A percentile compares a stretch with the other conserved stretches of the same genome.
These are phyloP conservation scores for Penicillium concentricum DNA, from an alignment of 2,329 filamentous ascomycete species.

Conservation along the genomic window DNA sequence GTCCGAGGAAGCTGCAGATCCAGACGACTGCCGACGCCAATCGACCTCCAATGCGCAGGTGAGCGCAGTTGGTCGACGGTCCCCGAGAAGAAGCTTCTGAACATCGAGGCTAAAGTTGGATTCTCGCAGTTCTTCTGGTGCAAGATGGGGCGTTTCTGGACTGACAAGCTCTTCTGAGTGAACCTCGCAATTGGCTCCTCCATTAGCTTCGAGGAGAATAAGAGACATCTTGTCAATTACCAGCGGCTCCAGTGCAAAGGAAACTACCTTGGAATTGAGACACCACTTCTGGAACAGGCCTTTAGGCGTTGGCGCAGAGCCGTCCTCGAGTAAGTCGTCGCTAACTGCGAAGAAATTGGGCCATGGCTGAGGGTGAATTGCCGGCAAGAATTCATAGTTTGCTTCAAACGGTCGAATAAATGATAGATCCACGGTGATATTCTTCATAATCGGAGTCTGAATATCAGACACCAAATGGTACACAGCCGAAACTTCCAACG, in stretches of 20 bases:
- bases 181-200: conserved; percentile 60
- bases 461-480: conserved; percentile 80
- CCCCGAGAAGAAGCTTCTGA: conserved; percentile 77
- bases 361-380: conserved; percentile 76
- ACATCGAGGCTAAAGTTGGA: conserved; percentile 71
- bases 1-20: conserved; percentile 26
- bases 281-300: conserved; percentile 82
- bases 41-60: conserved; percentile 72
- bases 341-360: conserved; percentile 77
- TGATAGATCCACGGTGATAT: conserved; percentile 64
- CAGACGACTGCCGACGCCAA: conserved; percentile 64
- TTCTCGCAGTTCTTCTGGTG: conserved; percentile 68
- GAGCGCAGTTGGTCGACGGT: conserved; percentile 71
- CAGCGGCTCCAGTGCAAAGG: conserved; percentile 68
- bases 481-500: conserved; percentile 68
- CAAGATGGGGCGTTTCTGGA: conserved; percentile 46
- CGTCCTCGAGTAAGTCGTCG: conserved; percentile 33
- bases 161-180: conserved; percentile 34
- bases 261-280: conserved; percentile 68
- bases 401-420: conserved; percentile 86
- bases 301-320: conserved; percentile 37
- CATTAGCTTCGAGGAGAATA: conserved; percentile 59
- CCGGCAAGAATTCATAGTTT: conserved; percentile 81
- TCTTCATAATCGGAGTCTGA: conserved; percentile 77
- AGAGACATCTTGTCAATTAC: conserved; percentile 65